These are phyloP conservation scores for Neurospora sp. DNA, from an alignment of 2,329 filamentous ascomycete species.

Conservation along the genomic window DNA sequence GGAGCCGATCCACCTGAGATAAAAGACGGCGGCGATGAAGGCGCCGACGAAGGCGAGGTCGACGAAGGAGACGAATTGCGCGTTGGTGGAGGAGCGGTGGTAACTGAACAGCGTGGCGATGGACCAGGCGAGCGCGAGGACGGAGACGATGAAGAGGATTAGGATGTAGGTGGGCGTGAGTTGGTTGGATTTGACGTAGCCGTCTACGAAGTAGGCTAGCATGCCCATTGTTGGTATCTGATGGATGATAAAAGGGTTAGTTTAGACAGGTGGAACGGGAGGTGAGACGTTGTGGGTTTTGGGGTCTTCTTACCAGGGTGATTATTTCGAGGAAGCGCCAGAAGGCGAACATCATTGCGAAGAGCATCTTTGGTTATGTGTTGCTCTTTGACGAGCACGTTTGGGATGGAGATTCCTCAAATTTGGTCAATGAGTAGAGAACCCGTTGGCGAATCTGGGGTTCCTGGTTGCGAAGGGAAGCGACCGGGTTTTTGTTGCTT, in stretches of 20 bases:
- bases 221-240: constrained; percentile 56
- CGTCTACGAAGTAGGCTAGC: constrained; percentile 56
- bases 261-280: not conserved
- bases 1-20: constrained; percentile 46
- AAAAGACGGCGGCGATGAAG: constrained; percentile 53
- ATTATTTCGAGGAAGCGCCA: constrained; percentile 54
- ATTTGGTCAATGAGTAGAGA: too few relatives aligned
- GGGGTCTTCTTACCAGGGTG: constrained; percentile 42
- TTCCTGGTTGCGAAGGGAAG: too few relatives aligned
- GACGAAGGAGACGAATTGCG: constrained; percentile 50
- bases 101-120: constrained; percentile 58
- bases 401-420: not conserved
- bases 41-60: constrained; percentile 54
- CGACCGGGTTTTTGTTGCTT: not conserved
- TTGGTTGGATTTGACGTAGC: constrained; percentile 44
- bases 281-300: too few relatives aligned
- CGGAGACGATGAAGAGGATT: constrained; percentile 57
- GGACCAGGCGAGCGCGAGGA: constrained; percentile 53
- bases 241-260: not conserved
- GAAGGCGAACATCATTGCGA: constrained; percentile 53
- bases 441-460: too few relatives aligned
- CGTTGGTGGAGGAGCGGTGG: constrained; percentile 51
- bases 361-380: constrained; percentile 41
- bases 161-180: constrained; percentile 55
- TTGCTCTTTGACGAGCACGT: not conserved